Conservation (phyloP, 345 rosid species). For the Eucalyptus regnans region DNA sequence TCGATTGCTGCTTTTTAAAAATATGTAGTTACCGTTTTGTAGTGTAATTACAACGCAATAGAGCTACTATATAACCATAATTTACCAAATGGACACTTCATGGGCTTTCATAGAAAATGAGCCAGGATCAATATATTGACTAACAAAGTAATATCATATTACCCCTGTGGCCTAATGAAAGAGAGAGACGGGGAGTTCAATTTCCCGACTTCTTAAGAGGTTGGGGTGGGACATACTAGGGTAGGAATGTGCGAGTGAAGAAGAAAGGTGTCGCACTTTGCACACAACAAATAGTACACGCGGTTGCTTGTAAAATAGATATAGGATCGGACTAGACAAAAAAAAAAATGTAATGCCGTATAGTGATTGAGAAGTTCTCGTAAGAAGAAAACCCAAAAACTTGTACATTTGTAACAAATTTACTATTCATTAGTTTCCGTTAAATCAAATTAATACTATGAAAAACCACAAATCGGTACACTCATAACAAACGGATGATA, state of each 20-base stretch:
- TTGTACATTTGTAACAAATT: rapidly evolving
- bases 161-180: rapidly evolving
- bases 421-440: rapidly evolving
- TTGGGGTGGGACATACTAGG: no score
- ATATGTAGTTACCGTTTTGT: no score
- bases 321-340: no score
- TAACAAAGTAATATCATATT: background rate
- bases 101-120: background rate
- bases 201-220: no score
- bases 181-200: no score
- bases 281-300: rapidly evolving
- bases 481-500: no score
- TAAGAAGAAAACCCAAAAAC: background rate
- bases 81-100: background rate
- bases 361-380: background rate
- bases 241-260: no score
- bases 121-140: background rate
- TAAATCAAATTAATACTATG: background rate
- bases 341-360: no score
- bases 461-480: rapidly evolving
- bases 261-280: no score
- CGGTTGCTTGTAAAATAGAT: no score
- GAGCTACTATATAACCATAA: background rate
- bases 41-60: background rate
- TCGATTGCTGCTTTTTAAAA: background rate